Conservation (phyloP, 1,284 basidiomycete genomes). For the Malassezia slooffiae region DNA sequence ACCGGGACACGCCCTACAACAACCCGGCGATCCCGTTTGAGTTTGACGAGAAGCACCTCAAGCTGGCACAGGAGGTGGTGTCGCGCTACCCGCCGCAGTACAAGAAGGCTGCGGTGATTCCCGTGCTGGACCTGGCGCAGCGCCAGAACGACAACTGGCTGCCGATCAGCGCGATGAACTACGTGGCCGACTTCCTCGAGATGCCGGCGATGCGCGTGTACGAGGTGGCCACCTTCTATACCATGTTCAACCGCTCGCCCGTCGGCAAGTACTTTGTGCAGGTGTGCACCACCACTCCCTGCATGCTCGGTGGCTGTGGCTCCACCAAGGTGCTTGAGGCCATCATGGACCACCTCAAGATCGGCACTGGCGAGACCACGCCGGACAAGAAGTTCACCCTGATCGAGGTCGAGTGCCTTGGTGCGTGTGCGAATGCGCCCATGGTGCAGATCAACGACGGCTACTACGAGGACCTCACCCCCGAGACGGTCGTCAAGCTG, state of each 20-base stretch:
- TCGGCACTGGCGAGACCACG: constrained; percentile 79
- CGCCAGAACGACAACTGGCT: constrained; percentile 98
- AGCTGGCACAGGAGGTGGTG: constrained; percentile 77
- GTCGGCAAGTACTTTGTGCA: constrained; percentile 91
- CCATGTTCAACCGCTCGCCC: constrained; percentile 71
- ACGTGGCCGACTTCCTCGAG: constrained; percentile 73
- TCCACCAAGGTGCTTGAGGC: constrained; percentile 80
- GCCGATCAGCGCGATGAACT: constrained; percentile 98
- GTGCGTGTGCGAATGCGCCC: constrained; percentile 93
- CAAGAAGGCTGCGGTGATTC: constrained; percentile 89
- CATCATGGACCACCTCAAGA: constrained; percentile 70
- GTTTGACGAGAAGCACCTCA: constrained; percentile 69
- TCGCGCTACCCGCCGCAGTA: constrained; percentile 88
- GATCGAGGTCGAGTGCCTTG: constrained; percentile 94
- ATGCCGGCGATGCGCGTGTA: constrained; percentile 98
- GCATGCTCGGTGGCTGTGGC: constrained; percentile 77
- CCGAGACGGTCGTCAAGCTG: constrained; percentile 74
- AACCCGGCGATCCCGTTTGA: constrained; percentile 66
- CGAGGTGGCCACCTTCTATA: constrained; percentile 98
- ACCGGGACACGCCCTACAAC: constrained; percentile 84
- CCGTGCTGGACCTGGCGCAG: constrained; percentile 88
- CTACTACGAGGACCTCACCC: constrained; percentile 97
- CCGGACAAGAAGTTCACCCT: constrained; percentile 93
- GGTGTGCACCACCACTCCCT: constrained; percentile 97
- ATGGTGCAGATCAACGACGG: constrained; percentile 96